Conservation (phyloP, 768 basidiomycete species). For the Amanita inopinata region DNA sequence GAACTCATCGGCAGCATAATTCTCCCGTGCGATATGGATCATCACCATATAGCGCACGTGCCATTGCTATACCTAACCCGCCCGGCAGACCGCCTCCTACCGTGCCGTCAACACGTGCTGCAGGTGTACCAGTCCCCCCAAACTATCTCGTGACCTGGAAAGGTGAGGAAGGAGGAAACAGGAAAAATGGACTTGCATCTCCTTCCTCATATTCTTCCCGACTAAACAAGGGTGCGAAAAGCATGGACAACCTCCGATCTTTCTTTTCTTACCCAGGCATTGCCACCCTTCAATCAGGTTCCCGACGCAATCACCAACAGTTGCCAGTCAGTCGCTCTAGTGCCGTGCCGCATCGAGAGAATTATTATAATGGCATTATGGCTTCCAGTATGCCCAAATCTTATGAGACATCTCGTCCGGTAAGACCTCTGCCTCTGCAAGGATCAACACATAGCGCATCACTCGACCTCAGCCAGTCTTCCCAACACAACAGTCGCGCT, state of each 20-base stretch:
- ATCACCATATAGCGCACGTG: conserved; percentile 24
- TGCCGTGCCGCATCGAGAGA: background rate
- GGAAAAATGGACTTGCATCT: conserved; percentile 24
- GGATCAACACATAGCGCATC: conserved; percentile 25
- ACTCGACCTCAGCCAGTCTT: conserved; percentile 21
- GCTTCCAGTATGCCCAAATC: conserved; percentile 30
- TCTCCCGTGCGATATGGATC: conserved; percentile 20
- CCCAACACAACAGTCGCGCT: conserved; percentile 18
- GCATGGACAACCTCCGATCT: conserved; percentile 45
- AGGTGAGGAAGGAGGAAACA: conserved; percentile 31
- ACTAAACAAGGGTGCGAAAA: conserved; percentile 36
- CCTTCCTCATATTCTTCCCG: conserved; percentile 22
- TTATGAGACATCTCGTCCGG: conserved; percentile 29
- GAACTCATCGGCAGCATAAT: conserved; percentile 21
- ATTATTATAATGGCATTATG: conserved; percentile 5
- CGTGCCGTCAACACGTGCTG: conserved; percentile 19
- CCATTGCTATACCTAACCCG: conserved; percentile 24
- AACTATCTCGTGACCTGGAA: conserved; percentile 44
- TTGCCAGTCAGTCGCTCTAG: conserved; percentile 25
- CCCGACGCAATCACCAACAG: conserved; percentile 22
- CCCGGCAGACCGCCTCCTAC: conserved; percentile 31
- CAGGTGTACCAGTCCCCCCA: conserved; percentile 35
- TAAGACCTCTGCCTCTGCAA: conserved; percentile 33
- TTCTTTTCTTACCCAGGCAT: conserved; percentile 23
- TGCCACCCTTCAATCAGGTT: conserved; percentile 20